These are phyloP conservation scores for Isoetes taiwanensis DNA, from an alignment of 75 land plant genomes.

Conservation along the genomic window DNA sequence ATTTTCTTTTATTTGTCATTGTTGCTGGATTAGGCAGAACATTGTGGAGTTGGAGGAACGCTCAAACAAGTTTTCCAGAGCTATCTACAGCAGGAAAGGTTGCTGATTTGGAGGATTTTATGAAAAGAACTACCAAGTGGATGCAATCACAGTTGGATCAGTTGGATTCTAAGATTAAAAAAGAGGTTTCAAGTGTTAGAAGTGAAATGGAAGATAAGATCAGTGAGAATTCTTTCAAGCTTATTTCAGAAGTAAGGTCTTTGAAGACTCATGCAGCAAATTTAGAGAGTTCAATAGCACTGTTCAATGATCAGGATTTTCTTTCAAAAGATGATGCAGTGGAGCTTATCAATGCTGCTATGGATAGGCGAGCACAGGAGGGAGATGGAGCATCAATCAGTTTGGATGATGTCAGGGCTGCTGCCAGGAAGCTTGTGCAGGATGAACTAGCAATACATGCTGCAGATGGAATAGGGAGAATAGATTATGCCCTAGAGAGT, in stretches of 20 bases:
- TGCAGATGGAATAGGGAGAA: slow-evolving; percentile 2
- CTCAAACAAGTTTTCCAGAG: background rate
- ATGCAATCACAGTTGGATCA: background rate
- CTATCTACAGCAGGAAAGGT: background rate
- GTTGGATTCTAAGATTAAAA: background rate
- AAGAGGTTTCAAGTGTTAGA: background rate
- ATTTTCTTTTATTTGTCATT: background rate
- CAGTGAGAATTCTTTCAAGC: background rate
- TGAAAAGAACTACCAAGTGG: background rate
- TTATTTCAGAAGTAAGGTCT: background rate
- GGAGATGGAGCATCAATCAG: background rate
- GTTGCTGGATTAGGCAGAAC: background rate
- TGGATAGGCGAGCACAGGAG: background rate
- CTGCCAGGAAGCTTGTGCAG: slow-evolving; percentile 3
- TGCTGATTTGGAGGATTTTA: background rate
- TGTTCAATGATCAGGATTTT: background rate
- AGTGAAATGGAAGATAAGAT: background rate
- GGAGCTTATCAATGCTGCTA: background rate
- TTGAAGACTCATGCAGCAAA: background rate
- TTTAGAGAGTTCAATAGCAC: background rate
- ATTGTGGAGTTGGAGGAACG: background rate
- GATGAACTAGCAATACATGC: background rate
- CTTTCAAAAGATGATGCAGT: background rate
- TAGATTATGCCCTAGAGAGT: slow-evolving; percentile 1
- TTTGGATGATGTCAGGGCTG: slow-evolving; percentile 1